Conservation (phyloP, 2,329 filamentous ascomycete genomes). For the Ophiosphaerella narmari region DNA sequence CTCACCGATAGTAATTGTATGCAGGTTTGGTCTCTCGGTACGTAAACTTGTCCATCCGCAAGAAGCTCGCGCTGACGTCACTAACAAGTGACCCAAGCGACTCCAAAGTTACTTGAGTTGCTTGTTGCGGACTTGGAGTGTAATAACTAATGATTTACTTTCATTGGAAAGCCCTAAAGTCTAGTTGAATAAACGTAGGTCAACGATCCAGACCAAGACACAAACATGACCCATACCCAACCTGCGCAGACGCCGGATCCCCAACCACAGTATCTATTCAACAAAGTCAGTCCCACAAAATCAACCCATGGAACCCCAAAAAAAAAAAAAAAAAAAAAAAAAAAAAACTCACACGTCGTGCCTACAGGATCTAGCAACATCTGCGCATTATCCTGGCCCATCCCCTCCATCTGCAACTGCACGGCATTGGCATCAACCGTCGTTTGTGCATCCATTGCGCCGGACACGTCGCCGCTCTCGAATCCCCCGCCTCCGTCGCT, state of each 20-base stretch:
- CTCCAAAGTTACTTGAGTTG: too few relatives aligned
- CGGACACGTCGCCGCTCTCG: not conserved
- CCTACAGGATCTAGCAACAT: constrained; percentile 10
- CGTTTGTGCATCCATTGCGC: not conserved
- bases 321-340: not conserved
- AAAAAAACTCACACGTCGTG: constrained; percentile 10
- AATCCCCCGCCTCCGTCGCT: not conserved
- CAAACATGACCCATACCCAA: not conserved
- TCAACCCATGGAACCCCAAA: not conserved
- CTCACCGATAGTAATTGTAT: too few relatives aligned
- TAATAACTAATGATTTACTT: too few relatives aligned
- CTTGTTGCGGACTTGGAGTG: too few relatives aligned
- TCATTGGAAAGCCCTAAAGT: too few relatives aligned
- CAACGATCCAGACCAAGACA: too few relatives aligned
- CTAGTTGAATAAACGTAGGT: too few relatives aligned
- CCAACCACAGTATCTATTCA: not conserved
- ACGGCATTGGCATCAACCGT: constrained; percentile 4
- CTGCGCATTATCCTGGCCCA: constrained; percentile 7
- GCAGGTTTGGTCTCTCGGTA: too few relatives aligned
- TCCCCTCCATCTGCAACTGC: constrained; percentile 1
- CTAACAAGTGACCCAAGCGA: too few relatives aligned
- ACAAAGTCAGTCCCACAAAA: not conserved
- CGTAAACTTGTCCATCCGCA: too few relatives aligned
- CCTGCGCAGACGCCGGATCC: not conserved
- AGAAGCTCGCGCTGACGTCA: too few relatives aligned